Conservation (phyloP, 1,284 basidiomycete genomes). For the Flammula alnicola region DNA sequence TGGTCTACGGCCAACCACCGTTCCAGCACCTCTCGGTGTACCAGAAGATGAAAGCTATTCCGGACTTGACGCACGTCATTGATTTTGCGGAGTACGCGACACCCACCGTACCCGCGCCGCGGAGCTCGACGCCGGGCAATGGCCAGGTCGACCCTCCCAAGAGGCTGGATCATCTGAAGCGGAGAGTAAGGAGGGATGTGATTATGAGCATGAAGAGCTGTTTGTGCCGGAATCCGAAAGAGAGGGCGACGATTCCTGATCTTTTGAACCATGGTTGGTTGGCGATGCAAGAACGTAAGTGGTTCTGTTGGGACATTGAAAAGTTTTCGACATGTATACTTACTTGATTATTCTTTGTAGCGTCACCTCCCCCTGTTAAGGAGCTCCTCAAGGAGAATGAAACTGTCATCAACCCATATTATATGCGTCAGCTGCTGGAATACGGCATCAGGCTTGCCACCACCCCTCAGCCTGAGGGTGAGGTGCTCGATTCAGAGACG, state of each 20-base stretch:
- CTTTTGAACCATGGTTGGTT: slow-evolving; percentile 72
- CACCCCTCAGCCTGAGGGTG: slow-evolving; percentile 24
- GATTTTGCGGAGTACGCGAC: slow-evolving; percentile 73
- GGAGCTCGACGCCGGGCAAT: slow-evolving; percentile 27
- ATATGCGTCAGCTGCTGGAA: slow-evolving; percentile 70
- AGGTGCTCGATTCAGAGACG: slow-evolving; percentile 43
- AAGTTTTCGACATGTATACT: slow-evolving; percentile 66
- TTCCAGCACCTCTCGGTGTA: slow-evolving; percentile 86
- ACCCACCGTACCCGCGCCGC: slow-evolving; percentile 51
- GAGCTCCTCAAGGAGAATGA: slow-evolving; percentile 49
- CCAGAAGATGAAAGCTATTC: slow-evolving; percentile 89
- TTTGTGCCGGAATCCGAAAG: slow-evolving; percentile 73
- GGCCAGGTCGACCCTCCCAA: slow-evolving; percentile 47
- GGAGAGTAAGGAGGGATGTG: slow-evolving; percentile 68
- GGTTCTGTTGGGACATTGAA: slow-evolving; percentile 54
- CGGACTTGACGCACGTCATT: slow-evolving; percentile 73
- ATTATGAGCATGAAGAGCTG: slow-evolving; percentile 79
- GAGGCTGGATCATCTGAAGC: slow-evolving; percentile 65
- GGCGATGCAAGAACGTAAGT: slow-evolving; percentile 52
- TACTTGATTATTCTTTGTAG: slow-evolving; percentile 22
- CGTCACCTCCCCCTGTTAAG: slow-evolving; percentile 27
- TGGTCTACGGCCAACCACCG: slow-evolving; percentile 94
- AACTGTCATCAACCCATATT: slow-evolving; percentile 73
- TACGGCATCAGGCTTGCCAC: slow-evolving; percentile 67
- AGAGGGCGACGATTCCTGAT: slow-evolving; percentile 82